A percentile compares a stretch with the other conserved stretches of the same genome.
phyloP scores from a whole-genome alignment of 208 protist genomes.

The Herpetomonas samuelpessoai region DNA sequence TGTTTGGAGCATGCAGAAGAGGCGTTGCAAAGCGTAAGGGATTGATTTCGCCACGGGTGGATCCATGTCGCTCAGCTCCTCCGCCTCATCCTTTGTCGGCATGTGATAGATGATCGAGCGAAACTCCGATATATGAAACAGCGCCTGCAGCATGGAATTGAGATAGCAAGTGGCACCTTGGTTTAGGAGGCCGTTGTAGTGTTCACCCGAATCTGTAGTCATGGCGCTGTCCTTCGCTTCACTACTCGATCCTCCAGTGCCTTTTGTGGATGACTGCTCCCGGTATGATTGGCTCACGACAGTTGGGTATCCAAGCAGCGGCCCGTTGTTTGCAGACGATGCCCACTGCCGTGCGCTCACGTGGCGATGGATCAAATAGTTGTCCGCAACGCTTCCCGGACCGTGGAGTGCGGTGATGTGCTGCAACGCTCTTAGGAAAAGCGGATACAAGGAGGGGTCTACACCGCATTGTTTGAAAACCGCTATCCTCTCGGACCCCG shows the following conservation, averaged over 20 bases:
- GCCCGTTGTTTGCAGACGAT: conserved; percentile 27
- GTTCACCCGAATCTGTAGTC: conserved; percentile 13
- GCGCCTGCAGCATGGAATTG: conserved; percentile 88
- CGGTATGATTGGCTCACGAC: conserved; percentile 60
- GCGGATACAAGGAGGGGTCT: conserved; percentile 60
- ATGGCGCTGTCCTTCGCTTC: conserved; percentile 11
- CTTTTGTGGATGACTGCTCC: conserved; percentile 14
- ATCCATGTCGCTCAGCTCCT: conserved; percentile 30
- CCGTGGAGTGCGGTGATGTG: conserved; percentile 65
- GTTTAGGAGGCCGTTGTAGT: conserved; percentile 85
- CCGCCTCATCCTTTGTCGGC: conserved; percentile 82
- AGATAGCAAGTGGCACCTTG: conserved; percentile 93
- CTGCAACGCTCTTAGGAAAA: conserved; percentile 78
- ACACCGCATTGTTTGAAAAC: conserved; percentile 71
- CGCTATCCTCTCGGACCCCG: conserved; percentile 56
- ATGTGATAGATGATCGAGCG: conserved; percentile 86
- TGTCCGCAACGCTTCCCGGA: conserved; percentile 41
- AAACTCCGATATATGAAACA: conserved; percentile 90
- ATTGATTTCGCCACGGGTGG: conserved; percentile 60
- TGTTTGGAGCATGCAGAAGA: conserved; percentile 89
- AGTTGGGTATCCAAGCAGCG: conserved; percentile 59
- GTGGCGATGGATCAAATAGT: conserved; percentile 71
- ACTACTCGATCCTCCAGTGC: conserved; percentile 9
- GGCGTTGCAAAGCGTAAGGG: conserved; percentile 84
- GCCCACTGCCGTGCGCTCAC: conserved; percentile 68